Base-by-base conservation (phyloP, 2,329 filamentous ascomycete species). In the Fusarium brachygibbosum region DNA sequence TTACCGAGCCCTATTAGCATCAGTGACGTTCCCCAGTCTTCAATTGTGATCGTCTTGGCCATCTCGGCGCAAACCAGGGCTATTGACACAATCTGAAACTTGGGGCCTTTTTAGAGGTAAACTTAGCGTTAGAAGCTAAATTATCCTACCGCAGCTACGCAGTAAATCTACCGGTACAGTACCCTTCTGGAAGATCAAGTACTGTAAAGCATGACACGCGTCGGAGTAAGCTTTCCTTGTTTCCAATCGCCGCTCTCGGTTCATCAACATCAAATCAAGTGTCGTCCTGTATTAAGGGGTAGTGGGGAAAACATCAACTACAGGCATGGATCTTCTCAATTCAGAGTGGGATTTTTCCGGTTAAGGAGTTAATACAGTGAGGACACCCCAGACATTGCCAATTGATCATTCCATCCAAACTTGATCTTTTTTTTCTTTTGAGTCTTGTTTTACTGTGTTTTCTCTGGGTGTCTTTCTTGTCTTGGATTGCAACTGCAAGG, bases 261-360 rank as follows among this genome's bases (percentile, higher is more conserved):
- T 41, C 37, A 21, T n/a, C 23, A 41, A 48, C 32, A 49, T 54
- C 51, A 68, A 64, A 68, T 68, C 53, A 64, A 29, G 40, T 55
- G 45, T 23, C 40, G 28, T 46, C 35, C 14, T 40, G 40, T 23
- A 68, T 65, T 66, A 66, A 68, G 65, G 65, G 65, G 65, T 31
- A 68, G 65, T 68, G 65, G 65, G 23, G 65, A 55, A 55, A 17
- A n/a, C 14, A 14, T 32, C n/a, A 37, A 58, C 35, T 48, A 32
- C 35, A 45, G 51, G 48, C 29, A 52, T 59, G 48, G 38, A 49
- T 63, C 64, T 35, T 34, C 48, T 11, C 16, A 23, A 12, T 40
- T 25, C 11, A 48, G 31, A 51, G 21, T 14, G 45, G 40, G 28
- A 23, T 60, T 44, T 61, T 60, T 32, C 28, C 25, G 25, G 42